Percentiles rank a stretch among this genome's conserved stretches.
phyloP scores from a whole-genome alignment of 768 basidiomycete genomes.

The Russula sp. region DNA sequence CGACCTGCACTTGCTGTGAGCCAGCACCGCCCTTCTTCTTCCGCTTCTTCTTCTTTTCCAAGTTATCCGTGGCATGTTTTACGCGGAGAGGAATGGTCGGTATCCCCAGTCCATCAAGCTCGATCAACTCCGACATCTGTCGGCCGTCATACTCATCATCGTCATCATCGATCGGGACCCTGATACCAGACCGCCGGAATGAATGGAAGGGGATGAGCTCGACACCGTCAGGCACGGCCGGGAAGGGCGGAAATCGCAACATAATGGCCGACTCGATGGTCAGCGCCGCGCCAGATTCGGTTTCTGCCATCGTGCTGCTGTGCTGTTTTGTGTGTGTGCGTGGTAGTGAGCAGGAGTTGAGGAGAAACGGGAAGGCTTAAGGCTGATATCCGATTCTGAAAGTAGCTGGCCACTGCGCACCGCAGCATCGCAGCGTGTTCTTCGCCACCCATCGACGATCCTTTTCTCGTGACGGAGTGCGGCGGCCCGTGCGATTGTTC shows the following conservation, averaged over 20 bases:
- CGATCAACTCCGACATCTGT: constrained; percentile 39
- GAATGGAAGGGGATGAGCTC: constrained; percentile 53
- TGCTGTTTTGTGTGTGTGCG: not conserved
- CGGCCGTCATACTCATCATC: constrained; percentile 24
- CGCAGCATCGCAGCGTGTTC: constrained; percentile 9
- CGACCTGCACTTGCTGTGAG: constrained; percentile 31
- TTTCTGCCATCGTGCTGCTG: not conserved
- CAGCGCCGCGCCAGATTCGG: not conserved
- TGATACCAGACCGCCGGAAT: constrained; percentile 59
- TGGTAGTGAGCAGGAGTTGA: not conserved
- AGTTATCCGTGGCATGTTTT: constrained; percentile 53
- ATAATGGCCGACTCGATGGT: constrained; percentile 10
- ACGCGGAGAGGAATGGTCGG: constrained; percentile 56
- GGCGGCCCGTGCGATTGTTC: not conserved
- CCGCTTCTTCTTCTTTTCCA: constrained; percentile 54
- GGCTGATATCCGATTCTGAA: not conserved
- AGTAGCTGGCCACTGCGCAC: constrained; percentile 4
- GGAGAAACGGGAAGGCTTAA: not conserved
- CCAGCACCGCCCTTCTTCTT: constrained; percentile 44
- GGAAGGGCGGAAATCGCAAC: constrained; percentile 50
- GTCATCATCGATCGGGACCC: constrained; percentile 44
- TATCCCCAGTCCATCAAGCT: constrained; percentile 65
- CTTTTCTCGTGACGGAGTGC: not conserved
- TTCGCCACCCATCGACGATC: constrained; percentile 1
- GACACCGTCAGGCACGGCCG: constrained; percentile 44